Evolutionary conservation across 1,139 yeast species (phyloP).

Genomic region (Nakaseomyces nivariensis): DNA sequence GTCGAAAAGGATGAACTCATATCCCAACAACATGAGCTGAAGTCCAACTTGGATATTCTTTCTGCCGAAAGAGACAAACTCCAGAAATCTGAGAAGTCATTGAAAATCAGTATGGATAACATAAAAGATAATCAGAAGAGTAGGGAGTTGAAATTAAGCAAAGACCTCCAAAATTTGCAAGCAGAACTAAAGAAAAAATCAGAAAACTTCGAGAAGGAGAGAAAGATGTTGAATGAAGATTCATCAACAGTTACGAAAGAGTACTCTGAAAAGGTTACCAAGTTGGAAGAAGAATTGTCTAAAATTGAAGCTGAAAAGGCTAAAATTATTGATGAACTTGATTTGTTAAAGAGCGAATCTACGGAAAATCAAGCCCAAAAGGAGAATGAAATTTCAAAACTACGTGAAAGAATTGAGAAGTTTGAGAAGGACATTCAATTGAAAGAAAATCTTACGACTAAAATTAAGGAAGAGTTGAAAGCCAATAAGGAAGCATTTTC

Average conservation of each 20-base stretch:
- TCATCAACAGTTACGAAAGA: conserved; percentile 42
- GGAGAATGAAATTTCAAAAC: not conserved
- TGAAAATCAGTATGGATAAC: not conserved
- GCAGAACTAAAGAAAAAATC: conserved; percentile 30
- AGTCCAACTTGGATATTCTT: not conserved
- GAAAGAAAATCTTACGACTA: conserved; percentile 3
- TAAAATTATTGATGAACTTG: conserved; percentile 9
- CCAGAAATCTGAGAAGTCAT: not conserved
- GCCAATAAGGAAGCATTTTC: not conserved
- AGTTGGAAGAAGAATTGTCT: conserved; percentile 27
- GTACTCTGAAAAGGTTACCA: conserved; percentile 39
- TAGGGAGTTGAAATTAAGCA: not conserved
- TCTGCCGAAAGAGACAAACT: not conserved
- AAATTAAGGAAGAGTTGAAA: not conserved
- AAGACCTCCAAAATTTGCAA: conserved; percentile 19
- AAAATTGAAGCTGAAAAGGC: conserved; percentile 4
- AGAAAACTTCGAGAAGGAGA: conserved; percentile 42
- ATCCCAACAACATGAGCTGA: not conserved
- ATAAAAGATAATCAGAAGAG: not conserved
- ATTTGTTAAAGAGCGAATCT: conserved; percentile 7
- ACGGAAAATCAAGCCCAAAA: conserved; percentile 3
- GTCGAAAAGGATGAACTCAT: conserved; percentile 4
- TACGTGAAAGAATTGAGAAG: not conserved
- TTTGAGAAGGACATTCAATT: not conserved
- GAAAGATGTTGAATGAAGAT: conserved; percentile 38